These are phyloP conservation scores for Candida nanaspora DNA, from an alignment of 805 yeast genomes.

Conservation along the genomic window DNA sequence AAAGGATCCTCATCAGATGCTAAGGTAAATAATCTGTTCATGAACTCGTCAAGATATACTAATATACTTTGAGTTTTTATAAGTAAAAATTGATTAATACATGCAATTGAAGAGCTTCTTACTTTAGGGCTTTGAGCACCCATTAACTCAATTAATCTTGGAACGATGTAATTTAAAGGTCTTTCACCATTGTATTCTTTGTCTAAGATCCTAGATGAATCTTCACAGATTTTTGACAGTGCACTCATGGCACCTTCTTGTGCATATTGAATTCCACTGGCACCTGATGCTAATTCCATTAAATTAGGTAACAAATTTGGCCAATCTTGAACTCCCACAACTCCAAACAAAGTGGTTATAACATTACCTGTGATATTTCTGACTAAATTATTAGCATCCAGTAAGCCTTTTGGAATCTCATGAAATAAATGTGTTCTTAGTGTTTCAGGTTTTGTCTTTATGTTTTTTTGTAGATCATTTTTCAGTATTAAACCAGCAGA, in stretches of 20 bases:
- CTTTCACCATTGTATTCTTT: conserved; percentile 54
- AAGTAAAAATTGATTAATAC: conserved; percentile 71
- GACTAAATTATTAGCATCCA: conserved; percentile 51
- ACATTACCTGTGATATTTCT: conserved; percentile 89
- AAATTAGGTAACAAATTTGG: conserved; percentile 66
- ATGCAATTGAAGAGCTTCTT: conserved; percentile 56
- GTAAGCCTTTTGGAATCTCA: conserved; percentile 39
- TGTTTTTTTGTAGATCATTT: conserved; percentile 50
- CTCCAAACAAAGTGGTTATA: conserved; percentile 70
- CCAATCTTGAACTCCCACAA: conserved; percentile 64
- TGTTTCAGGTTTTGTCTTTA: conserved; percentile 20
- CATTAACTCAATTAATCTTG: conserved; percentile 51
- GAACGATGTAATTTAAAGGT: conserved; percentile 64
- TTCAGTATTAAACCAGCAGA: conserved; percentile 85
- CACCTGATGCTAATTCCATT: conserved; percentile 48
- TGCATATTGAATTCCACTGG: conserved; percentile 32
- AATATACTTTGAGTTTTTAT: conserved; percentile 60
- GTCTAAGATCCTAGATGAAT: conserved; percentile 61
- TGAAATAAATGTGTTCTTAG: conserved; percentile 27
- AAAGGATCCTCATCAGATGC: conserved; percentile 55
- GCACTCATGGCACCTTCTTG: conserved; percentile 80
- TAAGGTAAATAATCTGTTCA: conserved; percentile 56
- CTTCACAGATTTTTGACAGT: conserved; percentile 85
- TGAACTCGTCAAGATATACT: conserved; percentile 57
- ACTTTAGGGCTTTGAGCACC: conserved; percentile 36